Conservation (phyloP, 345 rosid species). For the Kandelia obovata region DNA sequence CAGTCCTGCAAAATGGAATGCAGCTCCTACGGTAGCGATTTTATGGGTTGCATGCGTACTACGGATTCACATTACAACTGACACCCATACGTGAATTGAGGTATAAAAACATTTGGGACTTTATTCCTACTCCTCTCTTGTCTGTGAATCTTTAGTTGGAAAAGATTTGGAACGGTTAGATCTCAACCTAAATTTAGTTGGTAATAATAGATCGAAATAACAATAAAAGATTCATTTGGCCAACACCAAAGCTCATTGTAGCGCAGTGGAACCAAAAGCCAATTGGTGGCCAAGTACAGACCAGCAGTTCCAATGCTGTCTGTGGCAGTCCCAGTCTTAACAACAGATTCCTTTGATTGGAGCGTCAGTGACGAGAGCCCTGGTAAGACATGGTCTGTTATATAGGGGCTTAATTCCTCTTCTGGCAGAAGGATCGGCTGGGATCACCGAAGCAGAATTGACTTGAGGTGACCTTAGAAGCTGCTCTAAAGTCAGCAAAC, state of each 20-base stretch:
- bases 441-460: constrained; percentile 85
- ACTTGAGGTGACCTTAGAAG: constrained; percentile 67
- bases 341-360: constrained; percentile 91
- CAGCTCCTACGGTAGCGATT: too few relatives aligned
- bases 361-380: constrained; percentile 78
- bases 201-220: too few relatives aligned
- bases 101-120: too few relatives aligned
- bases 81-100: too few relatives aligned
- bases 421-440: constrained; percentile 82
- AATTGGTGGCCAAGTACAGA: constrained; percentile 85
- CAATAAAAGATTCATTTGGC: too few relatives aligned
- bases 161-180: too few relatives aligned
- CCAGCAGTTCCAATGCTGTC: constrained; percentile 92
- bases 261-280: constrained; percentile 85
- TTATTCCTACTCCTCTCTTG: too few relatives aligned
- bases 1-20: too few relatives aligned
- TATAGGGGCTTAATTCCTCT: constrained; percentile 79
- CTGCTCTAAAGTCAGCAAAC: constrained; percentile 66
- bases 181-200: too few relatives aligned
- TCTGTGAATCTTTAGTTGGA: too few relatives aligned
- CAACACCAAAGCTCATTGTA: constrained; percentile 57
- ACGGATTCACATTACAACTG: too few relatives aligned
- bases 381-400: constrained; percentile 72
- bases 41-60: too few relatives aligned
- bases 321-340: constrained; percentile 74